phyloP scores from a whole-genome alignment of 208 protist species.

The Vickermania ingenoplastis region DNA sequence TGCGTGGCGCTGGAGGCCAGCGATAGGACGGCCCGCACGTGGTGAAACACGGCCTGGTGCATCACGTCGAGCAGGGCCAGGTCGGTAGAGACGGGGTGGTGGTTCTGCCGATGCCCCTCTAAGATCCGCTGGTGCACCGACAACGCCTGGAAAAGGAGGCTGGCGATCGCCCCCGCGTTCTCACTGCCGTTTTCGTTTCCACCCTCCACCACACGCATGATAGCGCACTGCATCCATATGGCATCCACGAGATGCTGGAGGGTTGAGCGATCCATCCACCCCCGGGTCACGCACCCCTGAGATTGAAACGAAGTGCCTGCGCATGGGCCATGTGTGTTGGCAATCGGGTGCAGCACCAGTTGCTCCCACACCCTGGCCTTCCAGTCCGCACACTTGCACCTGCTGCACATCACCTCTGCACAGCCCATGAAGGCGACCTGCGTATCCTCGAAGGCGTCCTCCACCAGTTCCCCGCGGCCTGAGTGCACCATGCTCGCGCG shows the following conservation, averaged over 20 bases:
- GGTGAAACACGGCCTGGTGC: background rate
- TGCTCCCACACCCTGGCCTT: background rate
- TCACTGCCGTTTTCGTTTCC: background rate
- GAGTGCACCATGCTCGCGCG: background rate
- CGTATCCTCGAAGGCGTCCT: background rate
- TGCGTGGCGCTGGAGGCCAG: background rate
- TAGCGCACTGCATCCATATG: background rate
- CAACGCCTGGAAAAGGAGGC: background rate
- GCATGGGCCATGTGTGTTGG: too few species aligned
- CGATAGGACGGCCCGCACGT: background rate
- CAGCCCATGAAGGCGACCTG: background rate
- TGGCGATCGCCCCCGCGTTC: background rate
- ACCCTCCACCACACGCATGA: background rate
- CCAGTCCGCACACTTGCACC: background rate
- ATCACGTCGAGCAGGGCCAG: background rate
- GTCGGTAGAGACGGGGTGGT: background rate
- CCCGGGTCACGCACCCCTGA: background rate
- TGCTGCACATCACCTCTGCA: background rate
- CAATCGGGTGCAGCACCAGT: background rate
- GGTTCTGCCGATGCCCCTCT: background rate
- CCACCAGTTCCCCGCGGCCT: background rate
- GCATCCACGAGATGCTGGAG: background rate
- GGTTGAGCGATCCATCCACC: background rate
- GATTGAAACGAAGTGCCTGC: too few species aligned
- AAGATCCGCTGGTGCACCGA: background rate